phyloP scores from a whole-genome alignment of 371 early-diverging fungal genomes.

The Nematocida displodere region DNA sequence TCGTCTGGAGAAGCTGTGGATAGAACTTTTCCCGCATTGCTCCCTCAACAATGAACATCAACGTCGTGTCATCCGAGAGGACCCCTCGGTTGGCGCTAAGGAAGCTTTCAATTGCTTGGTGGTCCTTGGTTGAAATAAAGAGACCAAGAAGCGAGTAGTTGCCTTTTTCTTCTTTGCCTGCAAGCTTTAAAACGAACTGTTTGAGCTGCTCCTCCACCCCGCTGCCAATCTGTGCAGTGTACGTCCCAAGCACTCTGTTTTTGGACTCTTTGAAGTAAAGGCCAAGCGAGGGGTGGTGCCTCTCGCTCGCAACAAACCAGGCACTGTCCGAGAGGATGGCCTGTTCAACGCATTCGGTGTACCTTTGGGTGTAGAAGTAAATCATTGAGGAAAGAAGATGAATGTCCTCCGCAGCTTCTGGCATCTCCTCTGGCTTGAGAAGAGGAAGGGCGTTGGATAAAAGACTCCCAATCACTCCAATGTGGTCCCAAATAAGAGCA shows the following conservation, averaged over 20 bases:
- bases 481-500: slow-evolving; percentile 18
- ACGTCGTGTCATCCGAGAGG: not conserved
- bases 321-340: slow-evolving; percentile 18
- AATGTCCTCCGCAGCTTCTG: slow-evolving; percentile 14
- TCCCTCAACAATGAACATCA: slow-evolving; percentile 31
- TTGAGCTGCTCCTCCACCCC: not conserved
- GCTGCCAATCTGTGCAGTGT: slow-evolving; percentile 13
- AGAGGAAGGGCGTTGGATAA: not conserved
- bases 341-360: slow-evolving; percentile 21
- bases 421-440: not conserved
- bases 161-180: not conserved
- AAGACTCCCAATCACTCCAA: slow-evolving; percentile 23
- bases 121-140: slow-evolving; percentile 13
- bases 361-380: slow-evolving; percentile 47
- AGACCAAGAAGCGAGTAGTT: slow-evolving; percentile 29
- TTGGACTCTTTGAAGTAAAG: slow-evolving; percentile 46
- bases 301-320: slow-evolving; percentile 3
- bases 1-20: not conserved
- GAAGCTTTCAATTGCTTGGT: slow-evolving; percentile 3
- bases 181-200: slow-evolving; percentile 12
- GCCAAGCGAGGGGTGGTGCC: not conserved
- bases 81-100: not conserved
- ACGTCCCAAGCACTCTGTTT: slow-evolving; percentile 41
- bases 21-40: slow-evolving; percentile 10
- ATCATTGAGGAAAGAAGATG: slow-evolving; percentile 39